phyloP scores from a whole-genome alignment of 148 eudicot genomes.

The Euryodendron excelsum region DNA sequence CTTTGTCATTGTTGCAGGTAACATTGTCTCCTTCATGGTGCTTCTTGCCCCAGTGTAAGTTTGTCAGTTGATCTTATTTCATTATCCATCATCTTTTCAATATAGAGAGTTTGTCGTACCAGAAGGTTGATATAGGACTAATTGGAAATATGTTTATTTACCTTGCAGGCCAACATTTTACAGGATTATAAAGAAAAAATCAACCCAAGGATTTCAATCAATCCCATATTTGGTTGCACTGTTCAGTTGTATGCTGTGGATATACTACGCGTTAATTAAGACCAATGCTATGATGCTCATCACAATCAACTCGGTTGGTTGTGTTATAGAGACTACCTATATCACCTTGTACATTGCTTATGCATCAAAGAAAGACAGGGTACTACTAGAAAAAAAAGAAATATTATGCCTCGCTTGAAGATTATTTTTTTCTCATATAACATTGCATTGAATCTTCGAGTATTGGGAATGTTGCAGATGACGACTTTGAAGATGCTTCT shows the following conservation, averaged over 20 bases:
- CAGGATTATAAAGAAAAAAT: slow-evolving; percentile 51
- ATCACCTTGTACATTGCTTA: slow-evolving; percentile 43
- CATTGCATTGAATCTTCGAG: not conserved
- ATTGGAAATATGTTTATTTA: not conserved
- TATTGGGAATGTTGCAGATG: slow-evolving; percentile 31
- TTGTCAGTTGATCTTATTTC: not conserved
- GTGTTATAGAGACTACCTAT: slow-evolving; percentile 56
- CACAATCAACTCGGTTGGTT: slow-evolving; percentile 62
- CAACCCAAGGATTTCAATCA: slow-evolving; percentile 62
- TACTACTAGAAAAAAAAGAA: not conserved
- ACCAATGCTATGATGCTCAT: slow-evolving; percentile 45
- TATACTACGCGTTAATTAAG: slow-evolving; percentile 52
- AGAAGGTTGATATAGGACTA: not conserved
- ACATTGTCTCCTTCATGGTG: slow-evolving; percentile 8
- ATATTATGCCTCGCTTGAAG: not conserved
- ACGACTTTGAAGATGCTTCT: slow-evolving; percentile 43
- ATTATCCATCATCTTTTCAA: not conserved
- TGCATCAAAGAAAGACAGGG: slow-evolving; percentile 51
- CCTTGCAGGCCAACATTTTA: slow-evolving; percentile 59
- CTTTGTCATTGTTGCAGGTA: not conserved
- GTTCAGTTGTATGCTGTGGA: slow-evolving; percentile 52
- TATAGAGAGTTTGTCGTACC: not conserved
- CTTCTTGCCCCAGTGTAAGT: slow-evolving; percentile 11
- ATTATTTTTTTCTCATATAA: not conserved
- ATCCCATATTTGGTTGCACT: slow-evolving; percentile 62